These are phyloP conservation scores for Morella rubra DNA, from an alignment of 306 rosid species.

Conservation along the genomic window DNA sequence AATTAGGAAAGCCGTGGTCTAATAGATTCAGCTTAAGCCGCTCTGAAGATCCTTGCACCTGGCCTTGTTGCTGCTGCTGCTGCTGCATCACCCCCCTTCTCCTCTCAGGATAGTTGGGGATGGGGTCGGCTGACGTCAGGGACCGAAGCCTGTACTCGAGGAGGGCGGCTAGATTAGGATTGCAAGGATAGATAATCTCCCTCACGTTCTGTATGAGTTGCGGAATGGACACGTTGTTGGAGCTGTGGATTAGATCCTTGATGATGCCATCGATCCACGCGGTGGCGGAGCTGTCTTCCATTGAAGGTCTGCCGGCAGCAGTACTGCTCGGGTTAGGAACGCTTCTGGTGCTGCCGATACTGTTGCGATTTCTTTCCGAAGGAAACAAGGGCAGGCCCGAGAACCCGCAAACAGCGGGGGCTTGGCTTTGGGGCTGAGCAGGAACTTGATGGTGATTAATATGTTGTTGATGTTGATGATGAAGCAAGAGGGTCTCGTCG, in stretches of 20 bases:
- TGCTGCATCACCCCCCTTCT: constrained; percentile 30
- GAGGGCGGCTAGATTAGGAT: constrained; percentile 82
- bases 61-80: constrained; percentile 12
- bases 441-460: constrained; percentile 18
- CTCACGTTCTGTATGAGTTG: constrained; percentile 86
- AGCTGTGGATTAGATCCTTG: constrained; percentile 82
- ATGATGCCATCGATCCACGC: constrained; percentile 87
- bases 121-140: constrained; percentile 34
- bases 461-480: constrained; percentile 24
- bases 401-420: constrained; percentile 82
- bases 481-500: constrained; percentile 29
- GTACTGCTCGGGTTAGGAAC: constrained; percentile 24
- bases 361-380: constrained; percentile 42
- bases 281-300: constrained; percentile 70
- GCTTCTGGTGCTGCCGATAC: constrained; percentile 3
- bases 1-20: constrained; percentile 21
- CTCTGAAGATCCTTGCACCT: constrained; percentile 22
- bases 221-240: constrained; percentile 74
- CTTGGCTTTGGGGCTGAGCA: constrained; percentile 13
- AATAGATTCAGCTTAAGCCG: constrained; percentile 23
- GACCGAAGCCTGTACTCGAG: constrained; percentile 85
- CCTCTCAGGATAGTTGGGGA: constrained; percentile 9
- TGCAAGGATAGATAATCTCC: constrained; percentile 91
- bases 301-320: constrained; percentile 21
- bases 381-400: constrained; percentile 91